Evolutionary conservation across 2,329 filamentous ascomycete genomes (phyloP), one percentile per base, ranked within the genome.

Genomic region (Fonsecaea monophora): DNA sequence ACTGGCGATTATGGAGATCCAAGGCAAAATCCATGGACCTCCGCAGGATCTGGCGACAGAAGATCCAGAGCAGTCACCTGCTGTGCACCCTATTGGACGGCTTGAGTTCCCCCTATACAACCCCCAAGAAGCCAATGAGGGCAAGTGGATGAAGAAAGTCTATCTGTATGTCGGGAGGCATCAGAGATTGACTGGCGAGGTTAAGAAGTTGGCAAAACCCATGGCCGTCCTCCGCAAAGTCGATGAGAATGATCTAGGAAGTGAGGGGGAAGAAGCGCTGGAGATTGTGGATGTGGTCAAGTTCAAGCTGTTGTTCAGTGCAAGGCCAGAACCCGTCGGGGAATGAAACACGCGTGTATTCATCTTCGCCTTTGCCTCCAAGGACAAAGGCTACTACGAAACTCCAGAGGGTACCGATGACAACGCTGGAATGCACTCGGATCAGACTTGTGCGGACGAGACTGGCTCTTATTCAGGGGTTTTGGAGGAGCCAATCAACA

Each of bases 111-210:
- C 92, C 1, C 85, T 92, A 73, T 92, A 94, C 76, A 65, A 72
- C 55, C 82, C 82, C 13, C 84, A 87, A 72, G 82, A 82, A 54
- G 73, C 77, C 0, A 54, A 18, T 13, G 82, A 82, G 72, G 89
- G 87, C 0, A 86, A 85, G 9, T 97, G 94, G 94, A 96, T 94
- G 91, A 96, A 93, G 79, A 85, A 87, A 40, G 92, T 94, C 34
- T 92, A 96, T 75, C 81, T 98, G 57, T 97, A 94, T 76, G 86
- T 98, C 4, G 95, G 94, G 5, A 87, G 90, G 75, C 91, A 97
- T 77, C 95, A 98, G 80, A 86, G 94, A 67, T 85, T 98, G 75
- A 91, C 89, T 0, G 95, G 95, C 3, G 93, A 98, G 78, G 89
- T 96, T 57, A 96, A 93, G 83, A 96, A 93, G 79, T 80, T 98